These are phyloP conservation scores for Taiozyma sp. DNA, from an alignment of 1,139 yeast species.

Conservation along the genomic window DNA sequence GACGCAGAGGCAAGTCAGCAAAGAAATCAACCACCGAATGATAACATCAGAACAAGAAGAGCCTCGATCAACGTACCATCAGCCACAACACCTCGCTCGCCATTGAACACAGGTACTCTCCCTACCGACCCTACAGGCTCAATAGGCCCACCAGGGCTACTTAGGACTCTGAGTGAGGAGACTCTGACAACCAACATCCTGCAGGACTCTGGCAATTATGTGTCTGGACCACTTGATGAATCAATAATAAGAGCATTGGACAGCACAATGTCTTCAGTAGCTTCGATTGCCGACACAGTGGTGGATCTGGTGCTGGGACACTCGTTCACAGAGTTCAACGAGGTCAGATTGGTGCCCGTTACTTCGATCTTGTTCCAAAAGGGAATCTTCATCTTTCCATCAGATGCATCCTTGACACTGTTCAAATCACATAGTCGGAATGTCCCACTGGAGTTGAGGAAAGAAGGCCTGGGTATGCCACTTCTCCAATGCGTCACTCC, in stretches of 20 bases:
- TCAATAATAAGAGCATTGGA: not conserved
- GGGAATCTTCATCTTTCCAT: conserved; percentile 27
- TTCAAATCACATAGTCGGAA: conserved; percentile 25
- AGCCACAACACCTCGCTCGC: not conserved
- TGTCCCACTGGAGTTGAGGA: conserved; percentile 14
- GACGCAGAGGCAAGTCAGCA: not conserved
- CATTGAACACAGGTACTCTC: not conserved
- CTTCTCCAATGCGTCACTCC: conserved; percentile 27
- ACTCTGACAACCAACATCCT: not conserved
- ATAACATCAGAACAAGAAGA: not conserved
- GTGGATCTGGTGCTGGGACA: conserved; percentile 21
- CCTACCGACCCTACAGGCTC: not conserved
- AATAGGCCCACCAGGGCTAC: not conserved
- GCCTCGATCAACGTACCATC: not conserved
- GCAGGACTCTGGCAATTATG: not conserved
- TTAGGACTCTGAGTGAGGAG: not conserved
- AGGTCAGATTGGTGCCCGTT: conserved; percentile 26
- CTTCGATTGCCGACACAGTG: conserved; percentile 7
- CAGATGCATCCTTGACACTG: conserved; percentile 24
- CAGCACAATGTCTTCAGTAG: not conserved
- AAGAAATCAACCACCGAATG: not conserved
- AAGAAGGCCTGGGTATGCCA: conserved; percentile 27
- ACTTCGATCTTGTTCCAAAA: conserved; percentile 25
- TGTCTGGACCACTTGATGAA: not conserved
- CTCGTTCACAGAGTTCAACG: conserved; percentile 18